Percentiles rank a stretch among this genome's conserved stretches.
Evolutionary conservation across 768 basidiomycete species (phyloP).

Genomic region (Termitomyces sp.): DNA sequence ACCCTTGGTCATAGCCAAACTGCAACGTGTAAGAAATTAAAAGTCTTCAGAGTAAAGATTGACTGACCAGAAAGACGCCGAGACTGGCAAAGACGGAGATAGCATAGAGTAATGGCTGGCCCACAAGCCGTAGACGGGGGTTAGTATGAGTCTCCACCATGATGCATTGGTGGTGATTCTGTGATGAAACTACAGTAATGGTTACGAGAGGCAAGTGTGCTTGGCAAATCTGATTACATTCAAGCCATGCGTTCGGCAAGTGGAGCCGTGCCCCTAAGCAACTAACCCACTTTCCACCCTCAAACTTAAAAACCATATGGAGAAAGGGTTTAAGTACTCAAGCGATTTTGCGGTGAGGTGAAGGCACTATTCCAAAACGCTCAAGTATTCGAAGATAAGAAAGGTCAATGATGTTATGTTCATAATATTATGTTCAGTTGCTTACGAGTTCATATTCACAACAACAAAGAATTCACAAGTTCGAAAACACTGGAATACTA

Average conservation of each 20-base stretch:
- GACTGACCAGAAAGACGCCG: constrained; percentile 77
- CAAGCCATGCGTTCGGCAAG: constrained; percentile 8
- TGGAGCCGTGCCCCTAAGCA: constrained; percentile 2
- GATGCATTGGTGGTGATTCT: constrained; percentile 34
- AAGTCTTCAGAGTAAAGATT: not conserved
- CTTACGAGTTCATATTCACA: no score
- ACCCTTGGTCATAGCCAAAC: constrained; percentile 92
- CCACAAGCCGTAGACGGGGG: constrained; percentile 55
- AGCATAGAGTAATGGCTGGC: constrained; percentile 71
- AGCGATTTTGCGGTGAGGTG: no score
- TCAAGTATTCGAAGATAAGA: no score
- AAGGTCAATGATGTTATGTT: no score
- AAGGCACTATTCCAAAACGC: no score
- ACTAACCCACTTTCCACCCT: no score
- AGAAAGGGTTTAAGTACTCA: no score
- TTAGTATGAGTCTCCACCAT: constrained; percentile 37
- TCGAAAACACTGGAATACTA: no score
- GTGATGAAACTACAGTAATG: not conserved
- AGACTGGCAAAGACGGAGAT: constrained; percentile 79
- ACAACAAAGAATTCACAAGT: no score
- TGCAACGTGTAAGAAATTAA: constrained; percentile 20
- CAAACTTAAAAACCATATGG: no score
- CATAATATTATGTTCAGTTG: no score
- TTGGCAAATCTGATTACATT: not conserved
- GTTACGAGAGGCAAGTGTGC: no score